Evolutionary conservation across 768 basidiomycete genomes (phyloP).

Genomic region (Lentinus brumalis): DNA sequence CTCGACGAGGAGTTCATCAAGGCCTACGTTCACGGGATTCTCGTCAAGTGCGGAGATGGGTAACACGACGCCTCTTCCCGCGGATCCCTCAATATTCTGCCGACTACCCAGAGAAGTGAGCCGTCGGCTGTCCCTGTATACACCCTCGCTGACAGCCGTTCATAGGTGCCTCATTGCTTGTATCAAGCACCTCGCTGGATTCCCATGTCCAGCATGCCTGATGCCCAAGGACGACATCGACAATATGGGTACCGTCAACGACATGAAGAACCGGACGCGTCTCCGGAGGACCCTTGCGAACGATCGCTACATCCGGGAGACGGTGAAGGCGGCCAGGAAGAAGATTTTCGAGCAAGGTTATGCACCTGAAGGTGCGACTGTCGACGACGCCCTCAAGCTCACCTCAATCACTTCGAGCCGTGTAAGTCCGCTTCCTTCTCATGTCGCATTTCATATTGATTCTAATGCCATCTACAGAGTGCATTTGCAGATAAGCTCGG

Average conservation of each 20-base stretch:
- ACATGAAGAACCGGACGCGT: neutral
- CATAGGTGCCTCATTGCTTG: conserved; percentile 26
- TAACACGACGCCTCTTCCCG: conserved; percentile 27
- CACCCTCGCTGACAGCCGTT: too few relatives aligned
- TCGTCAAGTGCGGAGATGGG: conserved; percentile 30
- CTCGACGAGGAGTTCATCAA: conserved; percentile 26
- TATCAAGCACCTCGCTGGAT: conserved; percentile 17
- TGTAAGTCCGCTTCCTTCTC: too few relatives aligned
- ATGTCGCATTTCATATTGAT: too few relatives aligned
- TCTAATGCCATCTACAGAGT: conserved; percentile 26
- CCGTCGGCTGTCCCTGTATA: too few relatives aligned
- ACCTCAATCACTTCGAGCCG: too few relatives aligned
- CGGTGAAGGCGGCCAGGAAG: too few relatives aligned
- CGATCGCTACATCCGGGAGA: too few relatives aligned
- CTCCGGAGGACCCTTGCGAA: too few relatives aligned
- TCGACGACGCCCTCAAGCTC: too few relatives aligned
- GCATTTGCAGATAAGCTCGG: conserved; percentile 31
- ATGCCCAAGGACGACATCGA: neutral
- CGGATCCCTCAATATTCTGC: conserved; percentile 33
- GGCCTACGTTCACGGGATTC: conserved; percentile 30
- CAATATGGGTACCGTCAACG: neutral
- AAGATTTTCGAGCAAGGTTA: too few relatives aligned
- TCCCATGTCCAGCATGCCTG: conserved; percentile 4
- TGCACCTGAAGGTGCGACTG: too few relatives aligned
- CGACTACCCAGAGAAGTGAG: conserved; percentile 41